These are phyloP conservation scores for Lagenidium giganteum DNA, from an alignment of 352 stramenopile species.

Conservation along the genomic window DNA sequence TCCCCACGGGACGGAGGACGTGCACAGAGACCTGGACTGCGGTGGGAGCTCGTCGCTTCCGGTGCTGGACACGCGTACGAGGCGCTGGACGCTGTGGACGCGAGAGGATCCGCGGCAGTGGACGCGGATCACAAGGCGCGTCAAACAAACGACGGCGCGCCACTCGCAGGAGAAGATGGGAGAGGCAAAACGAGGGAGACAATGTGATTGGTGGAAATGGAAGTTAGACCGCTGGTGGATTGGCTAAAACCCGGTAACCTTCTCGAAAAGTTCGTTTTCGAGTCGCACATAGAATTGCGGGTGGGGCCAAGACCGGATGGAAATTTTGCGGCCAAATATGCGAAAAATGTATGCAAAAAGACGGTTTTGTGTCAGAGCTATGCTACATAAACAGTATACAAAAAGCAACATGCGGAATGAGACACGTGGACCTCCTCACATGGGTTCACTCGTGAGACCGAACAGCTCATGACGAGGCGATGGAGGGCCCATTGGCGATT, in stretches of 20 bases:
- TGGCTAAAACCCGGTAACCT: neutral
- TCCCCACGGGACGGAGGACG: too few species aligned
- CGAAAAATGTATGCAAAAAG: too few species aligned
- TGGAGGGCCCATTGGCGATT: conserved; percentile 45
- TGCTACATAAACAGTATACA: too few species aligned
- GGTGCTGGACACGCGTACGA: conserved; percentile 3
- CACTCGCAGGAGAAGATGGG: conserved; percentile 4
- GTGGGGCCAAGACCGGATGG: too few species aligned
- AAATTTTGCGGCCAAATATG: too few species aligned
- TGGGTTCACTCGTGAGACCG: conserved; percentile 12
- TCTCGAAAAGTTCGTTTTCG: too few species aligned
- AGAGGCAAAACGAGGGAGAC: conserved; percentile 15
- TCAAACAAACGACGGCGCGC: conserved; percentile 18
- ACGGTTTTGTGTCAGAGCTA: too few species aligned
- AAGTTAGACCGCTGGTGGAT: neutral
- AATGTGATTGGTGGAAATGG: conserved; percentile 3
- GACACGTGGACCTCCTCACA: neutral
- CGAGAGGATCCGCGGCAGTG: neutral
- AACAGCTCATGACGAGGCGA: conserved; percentile 11
- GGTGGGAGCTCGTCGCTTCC: conserved; percentile 1
- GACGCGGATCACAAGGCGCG: conserved; percentile 1
- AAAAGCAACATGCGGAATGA: neutral
- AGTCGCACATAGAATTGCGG: too few species aligned
- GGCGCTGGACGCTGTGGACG: neutral
- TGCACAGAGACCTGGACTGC: neutral